phyloP scores from a whole-genome alignment of 345 rosid species.

The Isatis tinctoria region DNA sequence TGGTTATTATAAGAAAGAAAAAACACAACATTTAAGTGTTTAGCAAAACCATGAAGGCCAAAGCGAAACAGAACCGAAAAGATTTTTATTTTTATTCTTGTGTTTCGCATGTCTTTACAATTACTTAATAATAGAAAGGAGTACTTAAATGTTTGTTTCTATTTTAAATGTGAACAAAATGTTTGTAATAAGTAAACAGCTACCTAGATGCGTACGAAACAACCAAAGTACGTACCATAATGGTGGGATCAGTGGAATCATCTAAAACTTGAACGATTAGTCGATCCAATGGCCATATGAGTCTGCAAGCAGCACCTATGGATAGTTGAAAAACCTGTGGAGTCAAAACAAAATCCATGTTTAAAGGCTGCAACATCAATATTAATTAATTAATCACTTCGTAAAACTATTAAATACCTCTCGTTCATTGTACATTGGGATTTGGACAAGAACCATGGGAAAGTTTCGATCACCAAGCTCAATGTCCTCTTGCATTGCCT shows the following conservation, averaged over 20 bases:
- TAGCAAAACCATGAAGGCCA: neutral
- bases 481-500: conserved; percentile 40
- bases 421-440: conserved; percentile 38
- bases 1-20: neutral
- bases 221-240: conserved; percentile 33
- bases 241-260: conserved; percentile 56
- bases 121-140: neutral
- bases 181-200: neutral
- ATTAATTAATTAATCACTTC: neutral
- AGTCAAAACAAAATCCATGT: neutral
- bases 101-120: neutral
- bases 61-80: neutral
- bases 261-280: conserved; percentile 61
- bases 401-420: conserved; percentile 19
- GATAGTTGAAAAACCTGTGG: conserved; percentile 56
- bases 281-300: conserved; percentile 54
- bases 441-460: conserved; percentile 37
- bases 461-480: conserved; percentile 42
- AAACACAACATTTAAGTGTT: neutral
- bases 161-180: neutral
- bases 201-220: neutral
- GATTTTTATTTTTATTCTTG: neutral
- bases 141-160: neutral
- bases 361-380: neutral
- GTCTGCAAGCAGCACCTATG: conserved; percentile 59